These are phyloP conservation scores for Xylaria curta DNA, from an alignment of 495 filamentous ascomycete species.

Conservation along the genomic window DNA sequence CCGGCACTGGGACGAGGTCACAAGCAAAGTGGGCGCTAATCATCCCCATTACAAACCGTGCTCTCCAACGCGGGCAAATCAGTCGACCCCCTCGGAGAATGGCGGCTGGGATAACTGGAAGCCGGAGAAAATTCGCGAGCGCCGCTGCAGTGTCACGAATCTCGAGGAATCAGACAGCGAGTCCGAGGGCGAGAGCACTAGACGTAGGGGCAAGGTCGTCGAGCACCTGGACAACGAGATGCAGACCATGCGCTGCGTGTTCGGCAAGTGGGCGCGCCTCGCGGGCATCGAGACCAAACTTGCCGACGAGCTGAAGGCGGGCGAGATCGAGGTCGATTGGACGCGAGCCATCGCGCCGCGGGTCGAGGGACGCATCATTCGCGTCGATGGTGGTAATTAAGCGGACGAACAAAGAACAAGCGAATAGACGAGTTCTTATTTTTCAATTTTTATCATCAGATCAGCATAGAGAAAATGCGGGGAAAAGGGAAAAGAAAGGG, in stretches of 20 bases:
- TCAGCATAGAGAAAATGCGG: background rate
- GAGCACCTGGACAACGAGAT: conserved; percentile 45
- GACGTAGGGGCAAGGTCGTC: conserved; percentile 35
- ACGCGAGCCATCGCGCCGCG: conserved; percentile 77
- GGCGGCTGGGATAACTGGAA: conserved; percentile 51
- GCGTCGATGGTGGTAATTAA: conserved; percentile 19
- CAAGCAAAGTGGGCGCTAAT: conserved; percentile 56
- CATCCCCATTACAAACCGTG: conserved; percentile 46
- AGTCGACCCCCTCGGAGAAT: conserved; percentile 28
- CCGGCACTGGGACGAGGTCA: conserved; percentile 67
- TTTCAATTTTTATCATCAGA: background rate
- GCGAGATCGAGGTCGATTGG: conserved; percentile 73
- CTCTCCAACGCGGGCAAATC: conserved; percentile 38
- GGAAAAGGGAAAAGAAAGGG: background rate
- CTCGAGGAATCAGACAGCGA: conserved; percentile 47
- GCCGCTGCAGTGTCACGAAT: conserved; percentile 37
- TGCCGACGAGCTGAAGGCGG: conserved; percentile 54
- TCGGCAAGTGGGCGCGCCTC: conserved; percentile 75
- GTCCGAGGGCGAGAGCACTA: conserved; percentile 34
- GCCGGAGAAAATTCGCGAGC: conserved; percentile 52
- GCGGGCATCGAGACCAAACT: conserved; percentile 62
- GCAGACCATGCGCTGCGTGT: conserved; percentile 63
- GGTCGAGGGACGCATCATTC: conserved; percentile 74
- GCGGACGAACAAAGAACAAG: background rate
- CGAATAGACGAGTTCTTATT: background rate